Base-by-base conservation (phyloP, 2,329 filamentous ascomycete species). In the Aspergillus novoparasiticus region DNA sequence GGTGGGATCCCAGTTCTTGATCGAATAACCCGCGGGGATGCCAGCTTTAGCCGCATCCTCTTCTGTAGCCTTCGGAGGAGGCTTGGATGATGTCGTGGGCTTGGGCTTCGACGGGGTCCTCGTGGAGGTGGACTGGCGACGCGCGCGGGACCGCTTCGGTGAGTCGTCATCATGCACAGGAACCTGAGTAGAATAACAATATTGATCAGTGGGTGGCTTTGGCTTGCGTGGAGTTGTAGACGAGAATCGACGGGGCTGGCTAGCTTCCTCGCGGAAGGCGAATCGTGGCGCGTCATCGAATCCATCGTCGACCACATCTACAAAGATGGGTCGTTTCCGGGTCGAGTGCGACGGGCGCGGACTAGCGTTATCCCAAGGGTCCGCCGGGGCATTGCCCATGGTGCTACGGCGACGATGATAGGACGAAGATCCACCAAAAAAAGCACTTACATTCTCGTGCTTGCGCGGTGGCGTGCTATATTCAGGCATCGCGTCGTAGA, bases 1-100 rank as follows among this genome's bases (percentile, higher is more conserved):
- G 32, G 88, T 89, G 0, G 94, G 94, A 76, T 99, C 95, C 95
- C 95, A 98, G 83, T 98, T 96, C 85, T 98, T 98, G 76, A 94
- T 88, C 30, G 93, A 96, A 82, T 96, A 99, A 66, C 95, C 94
- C 1, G 88, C 79, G 2, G 95, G 94, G 62, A 99, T 97, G 64
- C 87, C 86, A 73, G 83, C 85, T 34, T 82, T 81, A 65, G 80
- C 81, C 63, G 87, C 87, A 69, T 90, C 87, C 60, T 92, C 90
- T 76, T 86, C 87, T 51, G 87, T 89, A 62, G 88, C 88, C 71
- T 82, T 79, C 55, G 79, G 79, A 53, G 81, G 74, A 8, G 79
- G 71, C 60, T 80, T 78, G 30, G 74, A 64, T 16, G 75, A 66
- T 14, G 73, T 60, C 14, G 63, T 32, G 10, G 76, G 73, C 68